phyloP scores from a whole-genome alignment of 805 yeast species.

The Kuraishia molischiana region DNA sequence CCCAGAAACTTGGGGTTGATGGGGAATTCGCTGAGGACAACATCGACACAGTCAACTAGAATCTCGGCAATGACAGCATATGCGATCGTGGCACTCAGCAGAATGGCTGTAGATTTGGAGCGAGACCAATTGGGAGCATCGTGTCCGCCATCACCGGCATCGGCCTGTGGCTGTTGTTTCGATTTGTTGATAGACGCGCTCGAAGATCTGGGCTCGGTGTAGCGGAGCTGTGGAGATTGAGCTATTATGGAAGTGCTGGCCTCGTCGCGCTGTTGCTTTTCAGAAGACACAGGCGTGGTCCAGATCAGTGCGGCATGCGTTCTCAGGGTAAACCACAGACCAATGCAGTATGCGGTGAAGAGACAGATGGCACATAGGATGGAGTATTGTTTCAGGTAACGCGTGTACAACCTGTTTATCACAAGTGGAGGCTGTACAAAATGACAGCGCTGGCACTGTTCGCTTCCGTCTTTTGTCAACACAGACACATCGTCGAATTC shows the following conservation, averaged over 20 bases:
- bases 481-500: constrained; percentile 7
- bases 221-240: background rate
- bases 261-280: constrained; percentile 14
- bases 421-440: constrained; percentile 70
- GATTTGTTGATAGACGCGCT: background rate
- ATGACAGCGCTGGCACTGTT: constrained; percentile 60
- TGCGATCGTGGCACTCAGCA: constrained; percentile 73
- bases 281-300: constrained; percentile 54
- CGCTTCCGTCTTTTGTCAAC: constrained; percentile 7
- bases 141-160: constrained; percentile 55
- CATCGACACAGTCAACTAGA: constrained; percentile 85
- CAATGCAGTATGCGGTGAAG: constrained; percentile 78
- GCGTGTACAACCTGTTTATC: constrained; percentile 54
- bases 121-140: constrained; percentile 98
- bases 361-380: constrained; percentile 70
- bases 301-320: constrained; percentile 96
- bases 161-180: constrained; percentile 9
- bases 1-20: constrained; percentile 88
- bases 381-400: constrained; percentile 75
- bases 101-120: constrained; percentile 69
- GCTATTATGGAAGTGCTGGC: background rate
- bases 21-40: constrained; percentile 69
- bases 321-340: constrained; percentile 84
- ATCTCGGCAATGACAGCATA: constrained; percentile 95
- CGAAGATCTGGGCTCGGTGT: background rate